phyloP scores from a whole-genome alignment of 2,329 filamentous ascomycete genomes.

The Claviceps quebecensis region DNA sequence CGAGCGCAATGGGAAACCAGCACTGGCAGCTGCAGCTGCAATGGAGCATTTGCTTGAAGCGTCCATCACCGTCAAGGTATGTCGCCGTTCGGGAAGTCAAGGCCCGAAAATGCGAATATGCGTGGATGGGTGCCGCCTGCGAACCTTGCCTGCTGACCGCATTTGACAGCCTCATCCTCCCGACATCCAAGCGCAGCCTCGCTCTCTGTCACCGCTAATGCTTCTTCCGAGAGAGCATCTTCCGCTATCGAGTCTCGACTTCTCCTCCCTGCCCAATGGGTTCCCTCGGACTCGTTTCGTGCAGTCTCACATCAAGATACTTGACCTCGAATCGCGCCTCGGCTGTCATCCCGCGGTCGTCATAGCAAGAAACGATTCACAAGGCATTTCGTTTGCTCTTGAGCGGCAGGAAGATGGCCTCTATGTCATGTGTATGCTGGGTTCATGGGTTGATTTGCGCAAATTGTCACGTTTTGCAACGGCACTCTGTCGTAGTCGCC shows the following conservation, averaged over 20 bases:
- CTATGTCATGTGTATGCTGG: constrained; percentile 56
- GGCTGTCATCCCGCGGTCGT: constrained; percentile 41
- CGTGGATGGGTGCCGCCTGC: background rate
- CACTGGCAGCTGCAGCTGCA: constrained; percentile 18
- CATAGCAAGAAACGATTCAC: constrained; percentile 44
- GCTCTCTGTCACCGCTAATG: constrained; percentile 45
- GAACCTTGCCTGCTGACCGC: constrained; percentile 8
- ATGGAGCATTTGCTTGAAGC: constrained; percentile 38
- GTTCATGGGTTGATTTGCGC: constrained; percentile 48
- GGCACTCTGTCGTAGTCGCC: constrained; percentile 17
- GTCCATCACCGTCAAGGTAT: constrained; percentile 38
- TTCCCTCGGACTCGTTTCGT: constrained; percentile 41
- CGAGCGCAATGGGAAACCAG: constrained; percentile 22
- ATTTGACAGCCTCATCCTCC: constrained; percentile 38
- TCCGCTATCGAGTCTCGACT: constrained; percentile 47
- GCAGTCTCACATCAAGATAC: constrained; percentile 46
- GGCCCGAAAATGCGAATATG: too few relatives aligned
- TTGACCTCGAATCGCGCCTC: constrained; percentile 49
- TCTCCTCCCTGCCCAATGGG: constrained; percentile 33
- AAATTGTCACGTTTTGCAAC: constrained; percentile 37
- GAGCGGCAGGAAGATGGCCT: constrained; percentile 48
- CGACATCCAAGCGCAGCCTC: constrained; percentile 36
- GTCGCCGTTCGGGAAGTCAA: background rate
- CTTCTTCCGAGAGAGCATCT: constrained; percentile 47
- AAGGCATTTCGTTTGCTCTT: constrained; percentile 43